Evolutionary conservation across 140 eudicot species (phyloP).

Genomic region (Anethum foeniculum): DNA sequence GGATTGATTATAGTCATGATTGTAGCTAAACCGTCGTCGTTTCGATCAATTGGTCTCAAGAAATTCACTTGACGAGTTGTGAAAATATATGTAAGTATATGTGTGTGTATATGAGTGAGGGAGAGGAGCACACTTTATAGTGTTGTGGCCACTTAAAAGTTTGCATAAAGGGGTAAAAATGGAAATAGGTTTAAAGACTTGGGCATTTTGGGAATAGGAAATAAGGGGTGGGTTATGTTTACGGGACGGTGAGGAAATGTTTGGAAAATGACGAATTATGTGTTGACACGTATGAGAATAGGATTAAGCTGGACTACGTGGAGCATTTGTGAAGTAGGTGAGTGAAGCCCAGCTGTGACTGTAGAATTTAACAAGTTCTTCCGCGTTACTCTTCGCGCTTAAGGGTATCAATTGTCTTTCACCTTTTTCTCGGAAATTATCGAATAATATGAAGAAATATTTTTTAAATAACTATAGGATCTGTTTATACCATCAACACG

Average conservation of each 20-base stretch:
- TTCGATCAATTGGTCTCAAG: conserved; percentile 18
- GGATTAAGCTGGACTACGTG: neutral
- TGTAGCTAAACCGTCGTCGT: conserved; percentile 17
- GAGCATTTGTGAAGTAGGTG: neutral
- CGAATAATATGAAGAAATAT: neutral
- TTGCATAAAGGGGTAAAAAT: neutral
- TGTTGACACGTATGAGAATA: neutral
- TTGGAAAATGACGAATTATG: neutral
- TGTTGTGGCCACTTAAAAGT: conserved; percentile 5
- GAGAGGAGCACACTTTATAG: conserved; percentile 3
- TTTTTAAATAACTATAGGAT: no score
- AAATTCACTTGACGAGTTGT: neutral
- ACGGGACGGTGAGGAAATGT: neutral
- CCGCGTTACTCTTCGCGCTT: conserved; percentile 8
- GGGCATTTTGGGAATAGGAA: neutral
- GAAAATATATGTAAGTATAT: neutral
- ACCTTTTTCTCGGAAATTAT: neutral
- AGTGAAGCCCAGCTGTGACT: neutral
- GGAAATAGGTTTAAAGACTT: neutral
- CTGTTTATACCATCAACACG: no score
- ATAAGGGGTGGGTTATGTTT: neutral
- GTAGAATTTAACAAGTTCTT: neutral
- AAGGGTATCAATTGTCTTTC: neutral
- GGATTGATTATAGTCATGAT: conserved; percentile 63
- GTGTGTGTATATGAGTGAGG: neutral